Conservation (phyloP, 805 yeast genomes). For the Yarrowia porcina region DNA sequence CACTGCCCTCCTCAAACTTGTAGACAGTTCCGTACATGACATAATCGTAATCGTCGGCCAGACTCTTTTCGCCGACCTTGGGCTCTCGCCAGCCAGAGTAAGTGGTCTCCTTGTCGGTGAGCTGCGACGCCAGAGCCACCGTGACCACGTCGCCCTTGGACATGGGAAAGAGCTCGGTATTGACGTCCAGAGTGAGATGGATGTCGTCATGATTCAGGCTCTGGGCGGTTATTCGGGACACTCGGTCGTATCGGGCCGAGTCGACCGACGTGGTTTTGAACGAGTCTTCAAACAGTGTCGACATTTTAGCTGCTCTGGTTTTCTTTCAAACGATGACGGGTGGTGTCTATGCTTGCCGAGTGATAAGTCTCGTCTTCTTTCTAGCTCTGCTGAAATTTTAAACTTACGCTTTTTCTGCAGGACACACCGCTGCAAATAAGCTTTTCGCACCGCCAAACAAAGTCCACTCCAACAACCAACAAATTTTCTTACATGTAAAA, state of each 20-base stretch:
- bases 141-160: conserved; percentile 72
- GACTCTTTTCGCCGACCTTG: conserved; percentile 72
- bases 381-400: conserved; percentile 16
- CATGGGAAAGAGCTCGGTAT: conserved; percentile 89
- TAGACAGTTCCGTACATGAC: conserved; percentile 98
- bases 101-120: conserved; percentile 47
- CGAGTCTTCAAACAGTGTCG: conserved; percentile 85
- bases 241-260: conserved; percentile 86
- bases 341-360: too few relatives aligned
- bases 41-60: conserved; percentile 96
- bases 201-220: conserved; percentile 79
- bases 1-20: conserved; percentile 84
- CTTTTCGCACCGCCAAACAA: too few relatives aligned
- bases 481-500: too few relatives aligned
- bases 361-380: neutral
- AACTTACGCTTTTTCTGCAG: conserved; percentile 20
- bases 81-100: conserved; percentile 82
- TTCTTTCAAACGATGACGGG: too few relatives aligned
- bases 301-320: too few relatives aligned
- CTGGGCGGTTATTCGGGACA: conserved; percentile 80
- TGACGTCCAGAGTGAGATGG: conserved; percentile 81
- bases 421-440: neutral
- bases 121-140: conserved; percentile 76
- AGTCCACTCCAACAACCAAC: too few relatives aligned
- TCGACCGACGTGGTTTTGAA: conserved; percentile 83